Base-by-base conservation (phyloP, 2,329 filamentous ascomycete genomes). In the Metarhizium brunneum region DNA sequence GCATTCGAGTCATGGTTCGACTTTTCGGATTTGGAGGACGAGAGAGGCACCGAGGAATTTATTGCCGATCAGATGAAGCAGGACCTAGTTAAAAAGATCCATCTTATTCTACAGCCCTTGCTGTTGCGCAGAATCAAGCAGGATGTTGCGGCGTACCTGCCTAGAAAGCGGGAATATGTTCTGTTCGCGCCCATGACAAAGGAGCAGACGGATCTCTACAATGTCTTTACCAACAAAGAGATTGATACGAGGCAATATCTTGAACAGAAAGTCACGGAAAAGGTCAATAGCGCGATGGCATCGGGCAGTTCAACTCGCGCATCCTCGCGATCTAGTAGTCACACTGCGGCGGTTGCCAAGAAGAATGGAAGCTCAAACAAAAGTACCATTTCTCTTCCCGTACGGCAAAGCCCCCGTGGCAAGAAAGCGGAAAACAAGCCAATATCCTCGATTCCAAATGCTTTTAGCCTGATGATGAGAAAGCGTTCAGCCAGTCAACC, bases 1-100 rank as follows among this genome's bases (percentile, higher is more conserved):
- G 90, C 89, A 0, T 99, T 99, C 57, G 90, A 96, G 65, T 85
- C 85, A 1, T 97, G 92, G 92, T 99, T 99, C 59, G 92, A 99
- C 68, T 99, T 99, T 64, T 94, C 89, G 0, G 92, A 91, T 7
- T 78, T 99, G 1, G 84, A 95, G 55, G 90, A 97, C 57, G 90
- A 92, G 61, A 80, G 87, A 40, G 85, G 84, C 0, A 87, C 90
- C 1, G 84, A 89, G 52, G 83, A 92, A 48, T 87, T 95, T 53
- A 80, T 95, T 6, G 85, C 86, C 3, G 88, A 95, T 63, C 83
- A 88, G 54, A 83, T 86, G 60, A 76, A 76, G 42, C 72, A 76
- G 42, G 72, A 74, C 8, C 56, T 76, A 0, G 71, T 76, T 2
- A 74, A 91, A 53, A 96, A 92, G 60, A 88, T 99, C 56, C 94